Conservation (phyloP, 2,329 filamentous ascomycete genomes). For the Didymella sp. region DNA sequence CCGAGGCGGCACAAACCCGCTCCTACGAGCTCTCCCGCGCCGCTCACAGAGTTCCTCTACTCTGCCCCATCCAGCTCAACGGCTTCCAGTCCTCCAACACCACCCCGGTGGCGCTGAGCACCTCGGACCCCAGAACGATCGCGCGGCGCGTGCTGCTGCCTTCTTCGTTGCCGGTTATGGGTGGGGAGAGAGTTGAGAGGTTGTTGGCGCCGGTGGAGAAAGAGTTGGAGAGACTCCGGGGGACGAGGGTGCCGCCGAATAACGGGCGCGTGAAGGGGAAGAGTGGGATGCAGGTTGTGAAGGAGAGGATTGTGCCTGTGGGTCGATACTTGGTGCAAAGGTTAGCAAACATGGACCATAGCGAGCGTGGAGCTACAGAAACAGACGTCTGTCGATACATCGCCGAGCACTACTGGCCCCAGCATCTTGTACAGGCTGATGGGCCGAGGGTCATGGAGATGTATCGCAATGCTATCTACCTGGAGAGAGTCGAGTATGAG, state of each 20-base stretch:
- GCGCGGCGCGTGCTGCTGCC: background rate
- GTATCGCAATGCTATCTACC: conserved; percentile 8
- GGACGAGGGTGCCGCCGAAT: background rate
- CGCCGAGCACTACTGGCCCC: conserved; percentile 29
- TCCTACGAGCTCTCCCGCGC: background rate
- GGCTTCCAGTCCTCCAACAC: background rate
- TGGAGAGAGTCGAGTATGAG: background rate
- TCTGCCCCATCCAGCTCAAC: background rate
- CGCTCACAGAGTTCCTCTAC: background rate
- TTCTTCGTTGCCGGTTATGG: background rate
- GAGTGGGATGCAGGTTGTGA: conserved; percentile 25
- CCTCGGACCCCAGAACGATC: background rate
- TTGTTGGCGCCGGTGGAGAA: background rate
- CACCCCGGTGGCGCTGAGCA: background rate
- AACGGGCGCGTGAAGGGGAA: background rate
- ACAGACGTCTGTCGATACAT: conserved; percentile 17
- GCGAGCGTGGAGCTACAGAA: background rate
- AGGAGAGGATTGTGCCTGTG: conserved; percentile 24
- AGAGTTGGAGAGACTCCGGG: background rate
- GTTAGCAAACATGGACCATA: background rate
- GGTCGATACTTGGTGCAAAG: conserved; percentile 19
- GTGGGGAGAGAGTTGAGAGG: background rate
- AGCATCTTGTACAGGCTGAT: background rate
- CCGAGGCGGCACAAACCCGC: background rate
- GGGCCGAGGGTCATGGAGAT: conserved; percentile 10